These are phyloP conservation scores for Claviceps humidiphila DNA, from an alignment of 2,329 filamentous ascomycete species.

Conservation along the genomic window DNA sequence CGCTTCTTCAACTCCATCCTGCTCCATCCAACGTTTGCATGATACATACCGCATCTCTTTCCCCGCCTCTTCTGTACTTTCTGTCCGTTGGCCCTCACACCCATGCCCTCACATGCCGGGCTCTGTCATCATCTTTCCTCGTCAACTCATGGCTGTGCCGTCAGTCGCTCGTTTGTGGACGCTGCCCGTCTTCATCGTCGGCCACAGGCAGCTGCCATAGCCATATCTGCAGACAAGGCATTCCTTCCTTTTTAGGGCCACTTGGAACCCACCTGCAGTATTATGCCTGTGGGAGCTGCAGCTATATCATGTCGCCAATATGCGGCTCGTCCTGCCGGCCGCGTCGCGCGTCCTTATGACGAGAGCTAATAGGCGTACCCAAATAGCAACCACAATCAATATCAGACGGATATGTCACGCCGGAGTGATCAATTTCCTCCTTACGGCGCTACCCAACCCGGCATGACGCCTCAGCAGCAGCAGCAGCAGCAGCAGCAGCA, in stretches of 20 bases:
- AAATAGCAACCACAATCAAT: slow-evolving; percentile 29
- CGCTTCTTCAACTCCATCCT: slow-evolving; percentile 2
- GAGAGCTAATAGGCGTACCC: slow-evolving; percentile 15
- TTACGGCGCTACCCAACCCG: slow-evolving; percentile 26
- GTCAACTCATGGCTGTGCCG: not conserved
- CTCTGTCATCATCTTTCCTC: not conserved
- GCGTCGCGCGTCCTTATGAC: not conserved
- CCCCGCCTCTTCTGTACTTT: not conserved
- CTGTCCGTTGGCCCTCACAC: not conserved
- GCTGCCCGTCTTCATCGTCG: not conserved
- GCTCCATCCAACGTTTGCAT: slow-evolving; percentile 2
- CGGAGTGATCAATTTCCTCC: slow-evolving; percentile 28
- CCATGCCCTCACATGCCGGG: not conserved
- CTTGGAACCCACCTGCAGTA: not conserved
- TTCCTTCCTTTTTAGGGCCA: not conserved
- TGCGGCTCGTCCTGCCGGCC: not conserved
- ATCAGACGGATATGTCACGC: slow-evolving; percentile 37
- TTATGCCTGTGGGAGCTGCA: not conserved
- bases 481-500: slow-evolving; percentile 20
- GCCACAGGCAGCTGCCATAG: not conserved
- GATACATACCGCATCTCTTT: not conserved
- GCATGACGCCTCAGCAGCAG: slow-evolving; percentile 22
- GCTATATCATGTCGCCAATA: not conserved
- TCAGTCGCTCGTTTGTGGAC: not conserved
- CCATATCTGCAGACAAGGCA: not conserved